Evolutionary conservation across 805 yeast genomes (phyloP).

Genomic region (Debaryomyces hansenii): DNA sequence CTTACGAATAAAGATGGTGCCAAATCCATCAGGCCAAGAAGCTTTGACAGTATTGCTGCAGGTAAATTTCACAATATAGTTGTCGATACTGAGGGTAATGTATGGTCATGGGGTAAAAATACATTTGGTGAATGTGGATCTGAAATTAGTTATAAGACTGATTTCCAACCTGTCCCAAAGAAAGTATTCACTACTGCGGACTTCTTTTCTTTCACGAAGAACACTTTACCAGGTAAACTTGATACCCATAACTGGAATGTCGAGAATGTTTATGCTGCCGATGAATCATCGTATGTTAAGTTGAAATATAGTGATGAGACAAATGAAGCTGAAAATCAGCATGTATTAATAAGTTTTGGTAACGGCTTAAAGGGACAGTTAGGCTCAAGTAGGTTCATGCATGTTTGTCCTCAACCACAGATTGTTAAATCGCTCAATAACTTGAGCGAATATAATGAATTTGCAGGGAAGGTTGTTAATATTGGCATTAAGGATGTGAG

Average conservation of each 20-base stretch:
- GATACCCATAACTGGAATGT: constrained; percentile 44
- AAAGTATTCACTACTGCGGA: constrained; percentile 22
- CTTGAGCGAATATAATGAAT: constrained; percentile 58
- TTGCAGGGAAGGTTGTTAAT: constrained; percentile 34
- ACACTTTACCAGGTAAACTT: constrained; percentile 36
- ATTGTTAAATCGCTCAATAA: constrained; percentile 50
- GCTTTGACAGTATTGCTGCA: constrained; percentile 60
- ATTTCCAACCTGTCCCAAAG: constrained; percentile 69
- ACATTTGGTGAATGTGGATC: constrained; percentile 82
- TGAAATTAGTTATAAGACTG: constrained; percentile 64
- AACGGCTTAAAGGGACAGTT: constrained; percentile 83
- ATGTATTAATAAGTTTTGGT: constrained; percentile 65
- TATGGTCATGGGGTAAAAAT: constrained; percentile 89
- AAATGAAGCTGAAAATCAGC: constrained; percentile 15
- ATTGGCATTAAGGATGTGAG: constrained; percentile 53
- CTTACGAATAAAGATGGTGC: constrained; percentile 15
- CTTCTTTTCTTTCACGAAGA: constrained; percentile 12
- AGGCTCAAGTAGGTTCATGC: constrained; percentile 75
- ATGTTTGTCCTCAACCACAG: constrained; percentile 68
- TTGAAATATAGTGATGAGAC: constrained; percentile 20
- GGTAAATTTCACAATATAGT: constrained; percentile 77
- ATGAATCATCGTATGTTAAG: constrained; percentile 48
- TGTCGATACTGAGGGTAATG: constrained; percentile 59
- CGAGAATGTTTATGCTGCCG: constrained; percentile 64
- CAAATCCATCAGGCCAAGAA: constrained; percentile 36